Percentiles rank a stretch among this genome's conserved stretches.
Conservation (phyloP, 1,139 yeast species). For the Yamadazyma diddensiae region DNA sequence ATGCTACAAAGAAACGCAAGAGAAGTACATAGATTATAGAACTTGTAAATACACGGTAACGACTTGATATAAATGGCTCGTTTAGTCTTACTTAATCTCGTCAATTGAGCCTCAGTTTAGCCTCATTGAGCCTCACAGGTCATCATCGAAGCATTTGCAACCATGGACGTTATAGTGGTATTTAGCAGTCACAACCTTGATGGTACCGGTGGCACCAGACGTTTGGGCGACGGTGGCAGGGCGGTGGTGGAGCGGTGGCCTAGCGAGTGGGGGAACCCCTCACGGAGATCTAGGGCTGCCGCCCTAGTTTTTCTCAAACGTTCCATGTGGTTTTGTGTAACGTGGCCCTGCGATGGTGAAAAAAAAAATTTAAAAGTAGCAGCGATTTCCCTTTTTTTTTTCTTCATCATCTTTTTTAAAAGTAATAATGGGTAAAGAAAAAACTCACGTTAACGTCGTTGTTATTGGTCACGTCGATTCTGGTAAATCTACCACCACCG, state of each 20-base stretch:
- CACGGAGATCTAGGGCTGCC: not conserved
- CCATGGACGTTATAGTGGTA: not conserved
- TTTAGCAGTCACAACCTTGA: not conserved
- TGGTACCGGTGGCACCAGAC: not conserved
- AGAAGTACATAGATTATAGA: too few species aligned
- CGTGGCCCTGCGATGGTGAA: slow-evolving; percentile 2
- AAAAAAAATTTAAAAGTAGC: slow-evolving; percentile 6
- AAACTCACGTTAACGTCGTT: slow-evolving; percentile 98
- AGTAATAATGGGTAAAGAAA: slow-evolving; percentile 45
- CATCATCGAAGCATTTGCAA: not conserved
- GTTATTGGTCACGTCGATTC: slow-evolving; percentile 99
- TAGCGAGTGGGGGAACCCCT: not conserved
- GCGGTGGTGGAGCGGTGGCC: not conserved
- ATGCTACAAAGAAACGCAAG: slow-evolving; percentile 10
- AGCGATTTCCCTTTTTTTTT: slow-evolving; percentile 4
- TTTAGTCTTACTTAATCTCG: too few species aligned
- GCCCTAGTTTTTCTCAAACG: slow-evolving; percentile 1
- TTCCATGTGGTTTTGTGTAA: slow-evolving; percentile 3
- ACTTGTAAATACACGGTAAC: too few species aligned
- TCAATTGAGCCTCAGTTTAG: too few species aligned
- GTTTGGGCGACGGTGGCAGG: not conserved
- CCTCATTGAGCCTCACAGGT: not conserved
- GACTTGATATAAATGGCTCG: too few species aligned
- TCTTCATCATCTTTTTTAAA: slow-evolving; percentile 2
- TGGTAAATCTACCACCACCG: slow-evolving; percentile 83